A percentile compares a stretch with the other conserved stretches of the same genome.
Evolutionary conservation across 441 rosid species (phyloP).

Genomic region (Brassica hybrid): DNA sequence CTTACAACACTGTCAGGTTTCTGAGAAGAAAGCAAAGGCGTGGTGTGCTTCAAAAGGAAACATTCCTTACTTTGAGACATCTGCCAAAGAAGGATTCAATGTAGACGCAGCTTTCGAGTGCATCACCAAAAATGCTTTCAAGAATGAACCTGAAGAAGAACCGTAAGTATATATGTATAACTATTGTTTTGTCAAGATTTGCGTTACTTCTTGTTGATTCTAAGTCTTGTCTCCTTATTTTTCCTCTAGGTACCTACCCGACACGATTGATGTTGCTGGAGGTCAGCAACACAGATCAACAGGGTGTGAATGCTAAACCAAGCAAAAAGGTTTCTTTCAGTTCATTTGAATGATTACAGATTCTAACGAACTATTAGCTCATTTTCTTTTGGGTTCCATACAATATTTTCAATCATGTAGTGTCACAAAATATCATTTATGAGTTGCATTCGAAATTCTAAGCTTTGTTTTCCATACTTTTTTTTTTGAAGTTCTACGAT

Average conservation of each 20-base stretch:
- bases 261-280: slow-evolving; percentile 65
- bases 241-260: slow-evolving; percentile 66
- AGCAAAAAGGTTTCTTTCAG: background rate
- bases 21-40: slow-evolving; percentile 54
- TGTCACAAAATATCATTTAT: background rate
- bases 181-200: slow-evolving; percentile 7
- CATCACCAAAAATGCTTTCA: slow-evolving; percentile 50
- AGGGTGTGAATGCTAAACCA: slow-evolving; percentile 66
- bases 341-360: background rate
- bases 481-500: too few species aligned
- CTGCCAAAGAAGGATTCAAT: slow-evolving; percentile 58
- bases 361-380: background rate
- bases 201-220: background rate
- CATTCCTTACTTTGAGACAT: slow-evolving; percentile 66
- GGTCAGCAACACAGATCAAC: slow-evolving; percentile 68
- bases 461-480: too few species aligned
- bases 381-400: background rate
- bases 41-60: slow-evolving; percentile 59
- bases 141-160: slow-evolving; percentile 50
- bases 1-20: slow-evolving; percentile 40
- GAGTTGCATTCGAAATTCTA: background rate
- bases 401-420: background rate
- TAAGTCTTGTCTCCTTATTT: background rate
- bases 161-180: slow-evolving; percentile 53
- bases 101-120: slow-evolving; percentile 57